Percentiles rank a stretch among this genome's conserved stretches.
These are phyloP conservation scores for Stipa capillata DNA, from an alignment of 176 grass and related monocot genomes.

Conservation along the genomic window DNA sequence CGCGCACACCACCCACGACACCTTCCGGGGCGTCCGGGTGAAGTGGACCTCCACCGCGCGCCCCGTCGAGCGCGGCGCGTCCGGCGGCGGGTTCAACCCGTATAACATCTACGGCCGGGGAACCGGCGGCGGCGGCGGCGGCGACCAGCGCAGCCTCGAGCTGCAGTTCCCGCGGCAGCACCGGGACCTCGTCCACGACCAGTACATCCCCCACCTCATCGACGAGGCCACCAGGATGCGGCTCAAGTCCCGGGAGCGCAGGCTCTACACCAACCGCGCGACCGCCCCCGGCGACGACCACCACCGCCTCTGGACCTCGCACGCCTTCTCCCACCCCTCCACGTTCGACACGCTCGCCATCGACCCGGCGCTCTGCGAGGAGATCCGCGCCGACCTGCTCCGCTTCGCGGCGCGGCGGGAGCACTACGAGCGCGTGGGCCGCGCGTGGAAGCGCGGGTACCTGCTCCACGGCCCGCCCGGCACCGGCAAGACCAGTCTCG, in stretches of 20 bases:
- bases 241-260: slow-evolving; percentile 25
- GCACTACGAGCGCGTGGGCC: slow-evolving; percentile 49
- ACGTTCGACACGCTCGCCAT: slow-evolving; percentile 48
- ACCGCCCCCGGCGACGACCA: slow-evolving; percentile 25
- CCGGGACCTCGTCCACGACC: neutral
- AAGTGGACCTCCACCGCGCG: slow-evolving; percentile 50
- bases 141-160: slow-evolving; percentile 20
- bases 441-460: slow-evolving; percentile 71
- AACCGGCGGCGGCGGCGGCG: neutral
- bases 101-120: too few species aligned
- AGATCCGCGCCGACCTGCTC: slow-evolving; percentile 42
- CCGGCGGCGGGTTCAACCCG: neutral
- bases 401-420: slow-evolving; percentile 28
- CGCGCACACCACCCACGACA: slow-evolving; percentile 46
- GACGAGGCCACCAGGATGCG: slow-evolving; percentile 19
- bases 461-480: slow-evolving; percentile 67
- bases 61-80: neutral
- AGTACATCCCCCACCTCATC: slow-evolving; percentile 43
- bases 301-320: slow-evolving; percentile 37
- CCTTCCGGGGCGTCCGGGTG: slow-evolving; percentile 38
- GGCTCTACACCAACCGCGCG: slow-evolving; percentile 43
- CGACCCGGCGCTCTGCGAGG: slow-evolving; percentile 34
- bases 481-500: slow-evolving; percentile 67
- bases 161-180: slow-evolving; percentile 38
- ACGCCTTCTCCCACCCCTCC: slow-evolving; percentile 50